Percentiles rank a stretch among this genome's conserved stretches.
Evolutionary conservation across 306 rosid genomes (phyloP).

Genomic region (Rubus idaeus): DNA sequence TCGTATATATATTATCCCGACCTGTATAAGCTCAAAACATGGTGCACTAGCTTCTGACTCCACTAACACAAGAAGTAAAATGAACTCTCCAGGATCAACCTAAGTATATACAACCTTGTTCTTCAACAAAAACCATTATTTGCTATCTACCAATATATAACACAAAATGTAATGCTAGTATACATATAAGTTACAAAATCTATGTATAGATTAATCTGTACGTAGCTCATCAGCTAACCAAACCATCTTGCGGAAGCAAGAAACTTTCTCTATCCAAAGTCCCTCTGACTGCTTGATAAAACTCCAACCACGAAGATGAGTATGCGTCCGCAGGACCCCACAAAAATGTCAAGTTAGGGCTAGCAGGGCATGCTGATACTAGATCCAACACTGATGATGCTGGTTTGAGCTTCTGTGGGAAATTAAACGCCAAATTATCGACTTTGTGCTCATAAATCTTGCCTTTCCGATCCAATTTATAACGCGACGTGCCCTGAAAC

Average conservation of each 20-base stretch:
- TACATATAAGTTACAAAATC: conserved; percentile 23
- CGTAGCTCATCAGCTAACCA: conserved; percentile 43
- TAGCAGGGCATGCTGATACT: conserved; percentile 78
- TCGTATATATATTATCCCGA: conserved; percentile 40
- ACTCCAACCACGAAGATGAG: conserved; percentile 75
- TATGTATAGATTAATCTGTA: conserved; percentile 37
- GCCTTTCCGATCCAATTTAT: conserved; percentile 76
- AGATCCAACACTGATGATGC: conserved; percentile 80
- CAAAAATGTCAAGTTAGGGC: conserved; percentile 82
- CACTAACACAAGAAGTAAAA: conserved; percentile 40
- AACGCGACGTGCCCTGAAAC: conserved; percentile 93
- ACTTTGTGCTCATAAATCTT: conserved; percentile 90
- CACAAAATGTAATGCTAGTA: conserved; percentile 23
- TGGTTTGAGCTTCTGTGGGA: conserved; percentile 63
- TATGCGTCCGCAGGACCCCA: conserved; percentile 60
- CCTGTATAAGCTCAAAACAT: conserved; percentile 42
- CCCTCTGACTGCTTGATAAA: conserved; percentile 67
- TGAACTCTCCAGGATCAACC: conserved; percentile 42
- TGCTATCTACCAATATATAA: conserved; percentile 32
- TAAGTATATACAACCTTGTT: conserved; percentile 48
- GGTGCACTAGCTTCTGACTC: conserved; percentile 33
- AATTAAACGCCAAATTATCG: conserved; percentile 89
- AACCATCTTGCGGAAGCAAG: conserved; percentile 66
- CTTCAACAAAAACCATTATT: conserved; percentile 41
- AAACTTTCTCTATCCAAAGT: conserved; percentile 55